Conservation (phyloP, 306 rosid genomes). For the Trifolium dubium region DNA sequence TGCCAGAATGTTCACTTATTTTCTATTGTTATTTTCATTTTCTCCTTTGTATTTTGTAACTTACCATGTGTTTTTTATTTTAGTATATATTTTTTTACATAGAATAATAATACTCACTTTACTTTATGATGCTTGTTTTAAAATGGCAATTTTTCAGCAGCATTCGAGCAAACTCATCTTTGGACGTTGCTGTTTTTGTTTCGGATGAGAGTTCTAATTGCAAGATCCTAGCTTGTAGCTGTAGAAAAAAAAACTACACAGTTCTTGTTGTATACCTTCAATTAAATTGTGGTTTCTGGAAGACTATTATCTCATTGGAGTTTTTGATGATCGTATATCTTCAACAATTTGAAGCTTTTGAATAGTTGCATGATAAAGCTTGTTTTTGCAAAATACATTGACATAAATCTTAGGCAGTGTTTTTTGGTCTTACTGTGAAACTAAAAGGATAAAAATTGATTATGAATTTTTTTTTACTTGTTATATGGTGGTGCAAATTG, state of each 20-base stretch:
- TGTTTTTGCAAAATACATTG: background rate
- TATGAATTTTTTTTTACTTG: background rate
- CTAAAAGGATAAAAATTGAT: background rate
- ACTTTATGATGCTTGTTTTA: background rate
- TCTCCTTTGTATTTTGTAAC: background rate
- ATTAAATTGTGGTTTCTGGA: conserved; percentile 8
- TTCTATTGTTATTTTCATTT: background rate
- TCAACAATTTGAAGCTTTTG: background rate
- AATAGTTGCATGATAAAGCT: background rate
- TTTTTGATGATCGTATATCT: background rate
- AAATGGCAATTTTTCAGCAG: background rate
- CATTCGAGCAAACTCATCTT: background rate
- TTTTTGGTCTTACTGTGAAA: background rate
- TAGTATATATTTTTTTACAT: background rate
- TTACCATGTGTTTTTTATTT: background rate
- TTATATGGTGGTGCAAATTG: too few relatives aligned
- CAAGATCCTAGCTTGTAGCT: background rate
- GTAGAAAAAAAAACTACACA: background rate
- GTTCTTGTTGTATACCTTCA: background rate
- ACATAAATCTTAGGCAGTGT: background rate
- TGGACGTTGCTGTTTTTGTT: background rate
- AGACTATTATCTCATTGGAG: background rate
- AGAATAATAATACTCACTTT: background rate
- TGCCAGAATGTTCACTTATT: too few relatives aligned
- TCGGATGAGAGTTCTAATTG: background rate